Conservation (phyloP, 2,329 filamentous ascomycete genomes). For the Talaromyces funiculosus region DNA sequence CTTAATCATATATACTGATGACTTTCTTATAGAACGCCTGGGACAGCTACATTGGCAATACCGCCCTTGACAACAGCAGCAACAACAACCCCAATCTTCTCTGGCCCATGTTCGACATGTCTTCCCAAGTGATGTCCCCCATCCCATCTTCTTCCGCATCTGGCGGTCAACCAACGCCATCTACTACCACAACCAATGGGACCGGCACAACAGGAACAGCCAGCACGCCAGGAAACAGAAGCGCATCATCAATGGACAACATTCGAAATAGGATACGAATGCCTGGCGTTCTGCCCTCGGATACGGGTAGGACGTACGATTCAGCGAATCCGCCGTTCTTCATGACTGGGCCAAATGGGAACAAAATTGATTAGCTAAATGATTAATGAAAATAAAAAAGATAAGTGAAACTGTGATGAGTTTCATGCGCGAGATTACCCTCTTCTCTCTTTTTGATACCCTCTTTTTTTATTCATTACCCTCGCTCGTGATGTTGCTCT, state of each 20-base stretch:
- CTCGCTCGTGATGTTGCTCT: neutral
- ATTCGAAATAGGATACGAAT: conserved; percentile 8
- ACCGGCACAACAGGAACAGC: conserved; percentile 17
- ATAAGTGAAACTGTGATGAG: no score
- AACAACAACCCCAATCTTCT: conserved; percentile 27
- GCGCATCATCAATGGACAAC: conserved; percentile 12
- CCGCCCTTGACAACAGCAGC: conserved; percentile 35
- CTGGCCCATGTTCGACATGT: conserved; percentile 34
- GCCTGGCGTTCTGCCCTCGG: conserved; percentile 12
- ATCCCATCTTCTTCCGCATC: neutral
- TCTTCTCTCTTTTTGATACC: neutral
- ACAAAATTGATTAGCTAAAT: conserved; percentile 1
- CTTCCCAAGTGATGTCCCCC: conserved; percentile 6
- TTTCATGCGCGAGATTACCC: no score
- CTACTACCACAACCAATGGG: conserved; percentile 5
- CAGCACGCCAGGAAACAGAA: conserved; percentile 14
- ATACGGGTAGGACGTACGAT: conserved; percentile 11
- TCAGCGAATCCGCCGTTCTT: conserved; percentile 7
- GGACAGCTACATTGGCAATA: conserved; percentile 63
- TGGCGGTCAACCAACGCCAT: conserved; percentile 17
- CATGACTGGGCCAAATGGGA: conserved; percentile 11
- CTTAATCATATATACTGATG: conserved; percentile 12
- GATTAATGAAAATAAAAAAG: no score
- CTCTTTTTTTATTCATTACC: neutral
- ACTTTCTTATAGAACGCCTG: conserved; percentile 53